Base-by-base conservation (phyloP, 179 eudicot species). In the Nepenthes alata region DNA sequence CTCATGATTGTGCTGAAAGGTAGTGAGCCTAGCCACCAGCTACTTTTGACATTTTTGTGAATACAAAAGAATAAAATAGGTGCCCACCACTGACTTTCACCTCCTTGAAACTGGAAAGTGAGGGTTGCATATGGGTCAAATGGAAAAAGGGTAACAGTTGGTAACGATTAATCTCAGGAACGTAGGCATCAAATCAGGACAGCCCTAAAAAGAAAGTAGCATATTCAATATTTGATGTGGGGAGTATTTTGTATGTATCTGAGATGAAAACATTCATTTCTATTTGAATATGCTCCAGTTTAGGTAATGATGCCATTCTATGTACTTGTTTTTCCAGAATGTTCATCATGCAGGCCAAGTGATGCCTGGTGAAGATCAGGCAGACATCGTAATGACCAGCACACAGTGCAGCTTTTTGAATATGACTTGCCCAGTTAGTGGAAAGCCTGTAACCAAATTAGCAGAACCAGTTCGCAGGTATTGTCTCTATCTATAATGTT, bases 301-400 rank as follows among this genome's bases (percentile, higher is more conserved):
- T 37, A 35, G 49, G 6, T 14, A 60, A 3, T 4, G 4, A 47
- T 15, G 4, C 16, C 6, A 4, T 45, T 47, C 38, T 5, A 44
- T 39, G 35, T 2, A 44, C 16, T 39, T 37, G 10, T 37, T 72
- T 58, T 67, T 74, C 74, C 75, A 89, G 96, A 79, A 83, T 66
- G 95, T 88, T 74, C 91, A 89, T 76, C 95, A 91, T 74, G 74
- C 77, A 6, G 98, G 98, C 55, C 86, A 89, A 78, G 89, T 86
- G 35, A 83, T 91, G 96, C 96, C 98, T 11, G 96, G 96, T 53
- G 98, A 91, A 59, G 98, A 91, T 75, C 80, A 89, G 70, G 98
- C 86, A 70, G 98, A 89, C 66, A 73, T 91, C 41, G 81, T 91
- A 69, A 81, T 91, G 88, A 89, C 93, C 41, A 81, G 85, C 70